Base-by-base conservation (phyloP, 2,329 filamentous ascomycete genomes). In the Aspergillus texensis region DNA sequence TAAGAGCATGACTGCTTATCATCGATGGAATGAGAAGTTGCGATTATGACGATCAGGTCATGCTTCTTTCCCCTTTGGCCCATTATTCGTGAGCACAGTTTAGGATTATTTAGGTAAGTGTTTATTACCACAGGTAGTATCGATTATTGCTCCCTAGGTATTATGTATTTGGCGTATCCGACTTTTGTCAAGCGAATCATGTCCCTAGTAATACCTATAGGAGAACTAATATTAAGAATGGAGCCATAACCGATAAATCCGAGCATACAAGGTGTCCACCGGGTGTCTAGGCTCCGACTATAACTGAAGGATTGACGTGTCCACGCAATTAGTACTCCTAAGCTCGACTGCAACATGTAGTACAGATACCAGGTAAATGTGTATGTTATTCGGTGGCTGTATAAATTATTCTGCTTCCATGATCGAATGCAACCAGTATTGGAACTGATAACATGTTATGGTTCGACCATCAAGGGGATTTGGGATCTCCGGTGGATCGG, bases 251-350 rank as follows among this genome's bases (percentile, higher is more conserved):
- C 41, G 41, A 54, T 53, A 61, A 52, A 30, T 56, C 62, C 61
- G 57, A 58, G 39, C 39, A 50, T 55, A 24, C 45, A 56, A 36
- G 43, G 57, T 59, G 53, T 45, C 63, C 61, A 60, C 58, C 36
- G 10, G 16, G 61, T 58, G 62, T 65, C 63, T 65, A 65, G 63
- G 57, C 63, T 63, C 57, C 43, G 46, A 57, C 48, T 56, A 54
- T 32, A 45, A 28, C 16, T 34, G 39, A 56, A 21, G 54, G 60
- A 58, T 58, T 58, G 60, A 62, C 60, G 60, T 62, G 54, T 62
- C 55, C 54, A 54, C 55, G 46, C 60, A 62, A 58, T 54, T 24
- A 14, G 16, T 36, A 21, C 41, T 52, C 36, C 36, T 45, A 39
- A 32, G 32, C 16, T 52, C 36, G 48, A n/a, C n/a, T 61, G 39